phyloP scores from a whole-genome alignment of 495 filamentous ascomycete species.

The Penicillium paxilli region DNA sequence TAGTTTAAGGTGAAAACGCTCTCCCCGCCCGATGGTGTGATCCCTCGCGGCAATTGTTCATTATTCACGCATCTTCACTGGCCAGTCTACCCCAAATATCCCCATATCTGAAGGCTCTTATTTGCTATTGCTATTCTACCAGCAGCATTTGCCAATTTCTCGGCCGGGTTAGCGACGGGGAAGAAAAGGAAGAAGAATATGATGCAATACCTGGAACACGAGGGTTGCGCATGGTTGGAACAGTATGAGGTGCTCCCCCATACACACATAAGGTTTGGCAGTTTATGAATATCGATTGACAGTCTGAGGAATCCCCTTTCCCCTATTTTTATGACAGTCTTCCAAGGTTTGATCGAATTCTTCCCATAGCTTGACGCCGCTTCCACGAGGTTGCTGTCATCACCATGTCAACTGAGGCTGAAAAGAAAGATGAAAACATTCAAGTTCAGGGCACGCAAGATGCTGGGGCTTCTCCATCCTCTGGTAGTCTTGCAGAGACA shows the following conservation, averaged over 20 bases:
- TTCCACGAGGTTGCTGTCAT: background rate
- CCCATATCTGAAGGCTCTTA: too few relatives aligned
- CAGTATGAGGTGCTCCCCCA: background rate
- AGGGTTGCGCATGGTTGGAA: background rate
- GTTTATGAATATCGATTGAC: background rate
- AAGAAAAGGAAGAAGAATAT: background rate
- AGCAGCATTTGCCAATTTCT: too few relatives aligned
- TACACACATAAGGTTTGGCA: background rate
- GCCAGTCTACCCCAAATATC: background rate
- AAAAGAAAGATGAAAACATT: conserved; percentile 3
- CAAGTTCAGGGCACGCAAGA: background rate
- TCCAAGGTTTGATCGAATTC: background rate
- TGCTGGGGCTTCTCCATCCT: conserved; percentile 8
- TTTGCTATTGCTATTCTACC: too few relatives aligned
- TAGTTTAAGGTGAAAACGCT: background rate
- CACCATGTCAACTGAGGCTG: conserved; percentile 9
- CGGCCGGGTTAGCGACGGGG: conserved; percentile 1
- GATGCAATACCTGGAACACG: conserved; percentile 1
- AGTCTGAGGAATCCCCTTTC: too few relatives aligned
- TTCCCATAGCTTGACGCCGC: background rate
- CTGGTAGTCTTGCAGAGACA: conserved; percentile 19
- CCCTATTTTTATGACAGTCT: background rate
- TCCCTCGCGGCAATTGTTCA: background rate
- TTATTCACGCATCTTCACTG: background rate
- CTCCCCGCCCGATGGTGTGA: conserved; percentile 1